A percentile compares a stretch with the other conserved stretches of the same genome.
These are phyloP conservation scores for Lichenothelia convexa DNA, from an alignment of 495 filamentous ascomycete genomes.

Conservation along the genomic window DNA sequence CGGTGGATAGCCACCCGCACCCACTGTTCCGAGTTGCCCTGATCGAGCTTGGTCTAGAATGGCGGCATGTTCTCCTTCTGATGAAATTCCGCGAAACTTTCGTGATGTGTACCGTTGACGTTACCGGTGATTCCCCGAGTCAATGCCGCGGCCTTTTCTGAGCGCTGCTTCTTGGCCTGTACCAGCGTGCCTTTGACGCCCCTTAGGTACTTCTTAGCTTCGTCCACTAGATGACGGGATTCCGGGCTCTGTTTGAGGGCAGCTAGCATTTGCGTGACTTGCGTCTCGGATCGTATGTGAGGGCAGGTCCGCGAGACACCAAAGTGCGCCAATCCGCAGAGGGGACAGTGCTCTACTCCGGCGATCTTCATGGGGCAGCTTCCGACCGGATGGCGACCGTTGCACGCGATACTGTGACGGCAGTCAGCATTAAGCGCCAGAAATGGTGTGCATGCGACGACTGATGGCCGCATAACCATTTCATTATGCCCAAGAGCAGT, in stretches of 20 bases:
- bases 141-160: slow-evolving; percentile 8
- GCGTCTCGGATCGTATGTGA: slow-evolving; percentile 36
- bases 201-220: slow-evolving; percentile 35
- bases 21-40: no score
- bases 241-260: slow-evolving; percentile 40
- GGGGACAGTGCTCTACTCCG: slow-evolving; percentile 42
- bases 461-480: no score
- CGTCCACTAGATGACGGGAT: slow-evolving; percentile 27
- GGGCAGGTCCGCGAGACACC: slow-evolving; percentile 38
- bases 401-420: slow-evolving; percentile 41
- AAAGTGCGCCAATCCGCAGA: slow-evolving; percentile 52
- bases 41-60: no score
- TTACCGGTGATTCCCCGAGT: no score
- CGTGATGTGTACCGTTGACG: no score
- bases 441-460: slow-evolving; percentile 3
- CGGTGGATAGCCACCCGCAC: no score
- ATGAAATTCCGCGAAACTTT: no score
- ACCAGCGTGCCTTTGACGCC: slow-evolving; percentile 36
- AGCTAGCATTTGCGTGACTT: slow-evolving; percentile 40
- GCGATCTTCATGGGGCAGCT: slow-evolving; percentile 41
- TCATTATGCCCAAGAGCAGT: no score
- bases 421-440: slow-evolving; percentile 2
- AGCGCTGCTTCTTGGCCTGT: slow-evolving; percentile 23
- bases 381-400: slow-evolving; percentile 31
- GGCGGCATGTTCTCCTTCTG: no score